These are phyloP conservation scores for Mucor lusitanicus DNA, from an alignment of 371 early-diverging fungal species.

Conservation along the genomic window DNA sequence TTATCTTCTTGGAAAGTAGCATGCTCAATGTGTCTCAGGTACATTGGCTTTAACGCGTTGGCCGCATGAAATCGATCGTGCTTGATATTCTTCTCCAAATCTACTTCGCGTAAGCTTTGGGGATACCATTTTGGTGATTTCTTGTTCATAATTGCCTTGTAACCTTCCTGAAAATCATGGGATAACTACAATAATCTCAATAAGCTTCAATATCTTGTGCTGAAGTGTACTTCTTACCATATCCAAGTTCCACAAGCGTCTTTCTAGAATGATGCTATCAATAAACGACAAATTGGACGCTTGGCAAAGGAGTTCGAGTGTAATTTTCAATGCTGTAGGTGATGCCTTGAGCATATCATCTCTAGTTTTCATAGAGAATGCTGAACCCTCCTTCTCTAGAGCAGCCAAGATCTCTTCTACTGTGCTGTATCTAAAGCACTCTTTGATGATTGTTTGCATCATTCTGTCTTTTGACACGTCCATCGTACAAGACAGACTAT, in stretches of 20 bases:
- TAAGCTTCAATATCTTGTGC: not conserved
- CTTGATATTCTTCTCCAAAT: not conserved
- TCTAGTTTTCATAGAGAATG: constrained; percentile 42
- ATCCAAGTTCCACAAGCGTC: constrained; percentile 64
- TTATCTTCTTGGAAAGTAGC: not conserved
- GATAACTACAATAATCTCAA: not conserved
- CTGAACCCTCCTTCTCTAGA: not conserved
- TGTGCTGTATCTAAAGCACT: not conserved
- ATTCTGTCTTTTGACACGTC: not conserved
- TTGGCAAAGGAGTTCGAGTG: constrained; percentile 69
- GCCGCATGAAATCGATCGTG: not conserved
- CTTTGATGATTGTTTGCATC: not conserved
- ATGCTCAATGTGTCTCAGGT: not conserved
- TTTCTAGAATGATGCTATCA: constrained; percentile 68
- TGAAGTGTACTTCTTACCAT: constrained; percentile 38
- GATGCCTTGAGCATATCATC: constrained; percentile 62
- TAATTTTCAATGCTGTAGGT: constrained; percentile 82
- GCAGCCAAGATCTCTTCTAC: not conserved
- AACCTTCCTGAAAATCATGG: not conserved
- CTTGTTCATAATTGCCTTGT: not conserved
- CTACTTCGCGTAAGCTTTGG: not conserved
- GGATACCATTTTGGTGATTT: not conserved
- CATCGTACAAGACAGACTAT: not conserved
- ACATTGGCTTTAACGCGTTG: not conserved
- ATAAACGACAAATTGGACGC: constrained; percentile 49